A percentile compares a stretch with the other conserved stretches of the same genome.
phyloP scores from a whole-genome alignment of 495 filamentous ascomycete genomes.

The Trypethelium eluteriae region DNA sequence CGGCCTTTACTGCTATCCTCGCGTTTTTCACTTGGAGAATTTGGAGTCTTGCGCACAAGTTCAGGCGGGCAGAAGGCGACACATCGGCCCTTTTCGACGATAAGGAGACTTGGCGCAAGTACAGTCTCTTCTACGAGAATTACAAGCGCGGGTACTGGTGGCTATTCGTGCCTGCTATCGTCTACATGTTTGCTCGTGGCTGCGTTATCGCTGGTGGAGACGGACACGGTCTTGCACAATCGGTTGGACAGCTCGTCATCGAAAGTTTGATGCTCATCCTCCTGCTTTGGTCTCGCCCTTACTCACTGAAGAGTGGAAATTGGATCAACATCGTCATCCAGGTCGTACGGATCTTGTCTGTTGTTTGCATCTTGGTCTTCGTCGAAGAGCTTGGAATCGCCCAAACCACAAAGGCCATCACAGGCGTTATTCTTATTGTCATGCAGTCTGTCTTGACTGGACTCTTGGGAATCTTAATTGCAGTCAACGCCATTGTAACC shows the following conservation, averaged over 20 bases:
- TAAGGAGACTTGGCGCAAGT: conserved; percentile 86
- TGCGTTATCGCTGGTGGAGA: conserved; percentile 79
- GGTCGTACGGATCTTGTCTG: conserved; percentile 85
- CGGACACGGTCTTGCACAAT: conserved; percentile 77
- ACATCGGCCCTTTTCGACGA: conserved; percentile 69
- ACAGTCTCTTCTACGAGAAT: conserved; percentile 93
- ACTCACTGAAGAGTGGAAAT: conserved; percentile 73
- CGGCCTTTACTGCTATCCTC: conserved; percentile 68
- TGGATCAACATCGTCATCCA: conserved; percentile 93
- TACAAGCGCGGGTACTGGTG: conserved; percentile 94
- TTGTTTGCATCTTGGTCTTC: conserved; percentile 83
- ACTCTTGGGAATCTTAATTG: conserved; percentile 79
- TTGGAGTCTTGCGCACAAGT: conserved; percentile 62
- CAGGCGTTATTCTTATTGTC: conserved; percentile 80
- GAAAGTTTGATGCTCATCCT: conserved; percentile 64
- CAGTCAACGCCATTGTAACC: conserved; percentile 75
- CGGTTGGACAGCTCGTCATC: conserved; percentile 67
- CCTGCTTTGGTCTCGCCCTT: conserved; percentile 78
- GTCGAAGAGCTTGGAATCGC: conserved; percentile 86
- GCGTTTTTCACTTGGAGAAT: conserved; percentile 77
- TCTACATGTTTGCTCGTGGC: conserved; percentile 90
- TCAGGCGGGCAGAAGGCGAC: conserved; percentile 70
- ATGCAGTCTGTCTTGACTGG: conserved; percentile 80
- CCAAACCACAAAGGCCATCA: conserved; percentile 92
- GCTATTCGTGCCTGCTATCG: conserved; percentile 83